Evolutionary conservation across 2,329 filamentous ascomycete species (phyloP).

Genomic region (Alternaria consortialis): DNA sequence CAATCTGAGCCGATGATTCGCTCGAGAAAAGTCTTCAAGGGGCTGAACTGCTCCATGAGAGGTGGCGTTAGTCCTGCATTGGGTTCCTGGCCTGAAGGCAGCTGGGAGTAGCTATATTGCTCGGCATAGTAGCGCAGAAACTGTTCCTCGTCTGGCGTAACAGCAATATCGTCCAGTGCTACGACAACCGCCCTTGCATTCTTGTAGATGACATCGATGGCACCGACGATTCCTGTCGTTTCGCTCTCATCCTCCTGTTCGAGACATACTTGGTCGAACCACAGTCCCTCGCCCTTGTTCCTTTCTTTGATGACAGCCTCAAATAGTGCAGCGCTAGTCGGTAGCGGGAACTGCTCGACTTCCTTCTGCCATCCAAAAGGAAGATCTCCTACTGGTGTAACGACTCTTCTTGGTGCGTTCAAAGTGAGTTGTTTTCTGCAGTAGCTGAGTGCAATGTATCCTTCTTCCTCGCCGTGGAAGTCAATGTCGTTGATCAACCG

Average conservation of each 20-base stretch:
- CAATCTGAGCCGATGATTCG: constrained; percentile 53
- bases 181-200: constrained; percentile 54
- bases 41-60: constrained; percentile 38
- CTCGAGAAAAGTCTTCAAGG: constrained; percentile 41
- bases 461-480: constrained; percentile 43
- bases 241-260: constrained; percentile 53
- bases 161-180: constrained; percentile 54
- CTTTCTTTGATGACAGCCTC: constrained; percentile 54
- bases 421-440: constrained; percentile 47
- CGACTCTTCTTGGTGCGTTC: constrained; percentile 35
- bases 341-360: constrained; percentile 51
- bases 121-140: constrained; percentile 52
- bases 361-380: constrained; percentile 49
- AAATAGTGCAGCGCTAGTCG: constrained; percentile 51
- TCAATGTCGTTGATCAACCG: constrained; percentile 51
- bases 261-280: constrained; percentile 58
- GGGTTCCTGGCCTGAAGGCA: constrained; percentile 33
- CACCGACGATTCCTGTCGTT: constrained; percentile 51
- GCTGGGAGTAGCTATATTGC: constrained; percentile 44
- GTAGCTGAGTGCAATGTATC: constrained; percentile 57
- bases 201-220: constrained; percentile 55
- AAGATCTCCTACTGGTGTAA: constrained; percentile 38
- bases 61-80: constrained; percentile 39
- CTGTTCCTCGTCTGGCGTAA: constrained; percentile 45
- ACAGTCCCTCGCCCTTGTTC: constrained; percentile 51